These are phyloP conservation scores for Scheffersomyces insectosa DNA, from an alignment of 1,139 yeast species.

Conservation along the genomic window DNA sequence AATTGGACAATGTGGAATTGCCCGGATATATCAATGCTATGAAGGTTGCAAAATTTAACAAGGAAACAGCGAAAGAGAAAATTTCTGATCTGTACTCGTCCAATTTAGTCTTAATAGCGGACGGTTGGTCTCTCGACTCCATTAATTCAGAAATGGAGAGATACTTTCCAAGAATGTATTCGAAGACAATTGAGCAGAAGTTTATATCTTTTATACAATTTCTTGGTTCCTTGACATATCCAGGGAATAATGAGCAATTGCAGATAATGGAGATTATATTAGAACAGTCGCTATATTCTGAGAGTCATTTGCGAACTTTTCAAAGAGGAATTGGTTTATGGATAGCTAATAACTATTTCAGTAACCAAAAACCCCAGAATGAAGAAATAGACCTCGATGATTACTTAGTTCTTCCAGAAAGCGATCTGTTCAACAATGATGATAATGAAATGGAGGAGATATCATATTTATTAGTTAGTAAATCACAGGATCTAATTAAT, in stretches of 20 bases:
- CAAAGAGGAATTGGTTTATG: conserved; percentile 24
- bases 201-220: conserved; percentile 7
- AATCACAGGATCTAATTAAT: conserved; percentile 29
- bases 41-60: conserved; percentile 20
- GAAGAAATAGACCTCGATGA: conserved; percentile 17
- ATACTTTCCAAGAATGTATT: conserved; percentile 8
- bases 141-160: background rate
- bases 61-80: background rate
- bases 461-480: conserved; percentile 23
- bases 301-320: background rate
- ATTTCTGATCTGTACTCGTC: conserved; percentile 15
- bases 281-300: background rate
- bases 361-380: conserved; percentile 1
- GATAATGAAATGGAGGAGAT: conserved; percentile 15
- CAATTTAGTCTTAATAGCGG: conserved; percentile 19
- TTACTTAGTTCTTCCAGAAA: conserved; percentile 22
- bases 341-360: conserved; percentile 27
- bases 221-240: conserved; percentile 5
- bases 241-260: conserved; percentile 7
- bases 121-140: conserved; percentile 9
- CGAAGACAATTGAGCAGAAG: conserved; percentile 8
- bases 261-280: conserved; percentile 1
- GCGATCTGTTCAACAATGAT: conserved; percentile 6
- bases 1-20: conserved; percentile 37
- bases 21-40: conserved; percentile 41